Evolutionary conservation across 352 stramenopile genomes (phyloP), one percentile per base, ranked within the genome.

Genomic region (Peronospora belbahrii): DNA sequence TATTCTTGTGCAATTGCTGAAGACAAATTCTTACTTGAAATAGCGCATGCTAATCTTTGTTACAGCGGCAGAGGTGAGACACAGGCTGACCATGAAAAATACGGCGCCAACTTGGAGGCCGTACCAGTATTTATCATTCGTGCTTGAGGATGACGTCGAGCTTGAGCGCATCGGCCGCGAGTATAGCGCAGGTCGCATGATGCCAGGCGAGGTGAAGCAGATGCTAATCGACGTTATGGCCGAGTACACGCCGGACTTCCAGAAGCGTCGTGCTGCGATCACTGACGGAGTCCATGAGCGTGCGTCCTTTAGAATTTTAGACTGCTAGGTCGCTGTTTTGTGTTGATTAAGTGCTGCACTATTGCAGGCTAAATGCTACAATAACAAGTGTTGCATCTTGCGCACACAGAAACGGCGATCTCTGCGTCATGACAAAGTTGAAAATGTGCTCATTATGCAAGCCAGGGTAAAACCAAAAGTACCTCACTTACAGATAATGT

Each of bases 51-150:
- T 41, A 4, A 15, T 44, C 41, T 86, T 80, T 48, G 14, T 52
- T 54, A 18, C n/a, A 85, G 85, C 22, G 97, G 97, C 34, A 97
- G 97, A 43, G 89, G 95, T 56, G 95, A 99, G 59, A 99, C 95
- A 11, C 96, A 97, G 64, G 95, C 98, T 48, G 77, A 98, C 56
- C 97, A 99, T 66, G 75, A 97, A 56, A 95, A 98, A 56, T 88
- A 97, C 37, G 97, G 97, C 33, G 97, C 97, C 23, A 97, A 99
- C 75, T 70, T 99, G 25, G 93, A 98, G 23, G 83, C 97, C 4
- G 30, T 99, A 97, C 68, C 95, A 99, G 77, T 99, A 98, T 83
- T 66, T 99, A 35, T 88, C 79, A 31, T 99, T 99, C 70, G 99
- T 99, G 74, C 76, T 99, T 34, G 96, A 99, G 56, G 95, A 99